A percentile compares a stretch with the other conserved stretches of the same genome.
These are phyloP conservation scores for Cyclotella choctawhatcheeana DNA, from an alignment of 108 stramenopile species.

Conservation along the genomic window DNA sequence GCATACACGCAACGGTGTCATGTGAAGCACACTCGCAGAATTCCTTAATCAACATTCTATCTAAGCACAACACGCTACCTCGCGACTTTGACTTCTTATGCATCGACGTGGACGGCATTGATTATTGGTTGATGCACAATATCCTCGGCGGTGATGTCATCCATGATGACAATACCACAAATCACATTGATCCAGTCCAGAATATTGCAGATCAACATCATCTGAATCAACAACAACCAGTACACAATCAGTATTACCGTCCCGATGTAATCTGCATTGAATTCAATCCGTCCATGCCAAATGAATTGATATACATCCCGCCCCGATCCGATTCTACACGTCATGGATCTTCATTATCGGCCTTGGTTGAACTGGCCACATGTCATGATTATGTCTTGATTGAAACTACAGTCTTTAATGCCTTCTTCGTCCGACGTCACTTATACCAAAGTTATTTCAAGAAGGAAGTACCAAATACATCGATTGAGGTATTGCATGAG, in stretches of 20 bases:
- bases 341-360: constrained; percentile 77
- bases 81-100: constrained; percentile 73
- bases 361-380: constrained; percentile 70
- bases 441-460: constrained; percentile 55
- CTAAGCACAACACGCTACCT: constrained; percentile 24
- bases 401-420: constrained; percentile 84
- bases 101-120: constrained; percentile 85
- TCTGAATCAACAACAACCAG: background rate
- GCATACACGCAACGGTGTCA: constrained; percentile 34
- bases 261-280: constrained; percentile 78
- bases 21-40: constrained; percentile 14
- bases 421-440: constrained; percentile 63
- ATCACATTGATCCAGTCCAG: no score
- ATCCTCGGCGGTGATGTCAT: no score
- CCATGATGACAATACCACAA: no score
- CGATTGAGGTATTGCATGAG: constrained; percentile 74
- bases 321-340: constrained; percentile 52
- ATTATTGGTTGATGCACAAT: constrained; percentile 76
- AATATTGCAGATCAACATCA: no score
- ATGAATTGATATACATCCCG: constrained; percentile 79
- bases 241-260: constrained; percentile 10
- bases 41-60: constrained; percentile 22
- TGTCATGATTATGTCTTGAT: constrained; percentile 59
- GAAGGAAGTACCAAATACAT: constrained; percentile 59
- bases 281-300: constrained; percentile 87